Evolutionary conservation across 164 flowering plant species (phyloP), one percentile per base, ranked within the genome.

Genomic region (Tetracentron sinense): DNA sequence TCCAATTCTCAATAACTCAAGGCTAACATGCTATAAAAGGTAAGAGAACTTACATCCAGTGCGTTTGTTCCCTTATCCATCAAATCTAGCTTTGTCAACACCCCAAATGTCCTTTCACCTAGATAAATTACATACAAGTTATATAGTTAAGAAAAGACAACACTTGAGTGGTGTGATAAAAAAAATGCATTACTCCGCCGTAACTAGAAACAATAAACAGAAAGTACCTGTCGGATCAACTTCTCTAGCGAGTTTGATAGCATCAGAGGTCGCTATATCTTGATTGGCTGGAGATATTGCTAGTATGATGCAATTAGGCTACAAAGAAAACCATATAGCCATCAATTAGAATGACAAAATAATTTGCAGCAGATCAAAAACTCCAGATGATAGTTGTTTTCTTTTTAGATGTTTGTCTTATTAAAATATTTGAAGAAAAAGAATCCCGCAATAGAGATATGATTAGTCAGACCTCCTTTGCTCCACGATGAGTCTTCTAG

Each of bases 251-350:
- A 90, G 85, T 67, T 88, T 90, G 33, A 90, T 90, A 46, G 97
- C 96, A 76, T 90, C 97, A 26, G 97, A 90, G 52, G 97, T 90
- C 52, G 97, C 96, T 73, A 90, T 88, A 77, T 90, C 97, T 79
- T 90, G 97, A 77, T 90, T 90, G 17, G 97, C 96, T 53, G 96
- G 97, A 67, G 97, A 80, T 65, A 90, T 88, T 67, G 97, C 97
- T 68, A 90, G 69, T 50, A 90, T 88, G 54, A 90, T 81, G 81
- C 82, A 78, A 81, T 85, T 90, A 23, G 97, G 97, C 95, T 88
- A 62, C 78, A 77, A 58, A 60, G 62, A 19, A 27, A 42, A 56
- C 19, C 52, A 64, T 7, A 58, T 27, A 70, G 57, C 19, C n/a
- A 16, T 8, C 51, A 42, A 46, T 61, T 54, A 62, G 56, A 55